A percentile compares a stretch with the other conserved stretches of the same genome.
These are phyloP conservation scores for Ustulina deusta DNA, from an alignment of 2,329 filamentous ascomycete genomes.

Conservation along the genomic window DNA sequence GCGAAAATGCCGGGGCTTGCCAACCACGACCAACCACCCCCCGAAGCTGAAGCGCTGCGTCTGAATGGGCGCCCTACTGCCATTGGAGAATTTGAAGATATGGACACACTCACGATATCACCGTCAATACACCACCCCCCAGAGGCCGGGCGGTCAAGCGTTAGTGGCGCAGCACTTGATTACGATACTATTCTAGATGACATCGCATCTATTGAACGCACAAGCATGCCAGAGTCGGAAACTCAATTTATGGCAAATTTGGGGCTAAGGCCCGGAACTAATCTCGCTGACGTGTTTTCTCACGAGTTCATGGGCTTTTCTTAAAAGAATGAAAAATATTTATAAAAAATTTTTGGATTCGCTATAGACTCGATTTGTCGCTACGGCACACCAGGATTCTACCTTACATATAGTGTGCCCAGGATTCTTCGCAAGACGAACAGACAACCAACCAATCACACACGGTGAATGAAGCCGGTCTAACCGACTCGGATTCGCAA, in stretches of 20 bases:
- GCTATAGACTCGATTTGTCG: too few species aligned
- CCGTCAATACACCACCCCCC: slow-evolving; percentile 31
- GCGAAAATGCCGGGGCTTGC: slow-evolving; percentile 20
- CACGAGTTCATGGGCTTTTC: slow-evolving; percentile 45
- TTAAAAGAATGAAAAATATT: slow-evolving; percentile 8
- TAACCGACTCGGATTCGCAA: slow-evolving; percentile 6
- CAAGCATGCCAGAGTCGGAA: slow-evolving; percentile 64
- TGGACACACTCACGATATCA: slow-evolving; percentile 22
- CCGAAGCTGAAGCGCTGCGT: slow-evolving; percentile 13
- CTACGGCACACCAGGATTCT: background rate
- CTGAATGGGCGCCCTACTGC: slow-evolving; percentile 11
- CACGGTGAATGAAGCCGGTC: background rate
- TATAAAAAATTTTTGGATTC: background rate
- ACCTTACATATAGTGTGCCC: too few species aligned
- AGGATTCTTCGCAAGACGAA: too few species aligned
- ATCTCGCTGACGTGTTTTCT: slow-evolving; percentile 61
- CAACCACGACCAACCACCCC: slow-evolving; percentile 1
- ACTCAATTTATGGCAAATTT: slow-evolving; percentile 75
- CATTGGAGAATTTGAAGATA: slow-evolving; percentile 14
- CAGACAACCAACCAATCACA: slow-evolving; percentile 14
- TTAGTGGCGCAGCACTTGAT: slow-evolving; percentile 53
- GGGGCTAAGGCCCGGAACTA: slow-evolving; percentile 72
- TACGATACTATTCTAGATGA: slow-evolving; percentile 67
- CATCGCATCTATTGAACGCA: slow-evolving; percentile 63
- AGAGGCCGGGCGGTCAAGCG: slow-evolving; percentile 37